Conservation (phyloP, 768 basidiomycete genomes). For the Amanita exitialis region DNA sequence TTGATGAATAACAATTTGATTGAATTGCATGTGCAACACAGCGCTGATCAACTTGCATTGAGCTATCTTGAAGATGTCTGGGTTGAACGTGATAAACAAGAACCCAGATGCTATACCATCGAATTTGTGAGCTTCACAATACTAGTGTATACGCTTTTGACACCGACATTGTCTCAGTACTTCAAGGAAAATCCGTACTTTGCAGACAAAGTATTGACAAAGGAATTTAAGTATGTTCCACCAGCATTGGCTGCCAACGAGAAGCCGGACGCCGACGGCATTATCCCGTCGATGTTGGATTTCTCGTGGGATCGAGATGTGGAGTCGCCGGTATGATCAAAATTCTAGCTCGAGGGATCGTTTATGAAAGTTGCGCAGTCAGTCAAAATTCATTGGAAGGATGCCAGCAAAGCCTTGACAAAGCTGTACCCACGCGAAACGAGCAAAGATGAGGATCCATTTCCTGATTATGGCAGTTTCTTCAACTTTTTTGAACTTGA, state of each 20-base stretch:
- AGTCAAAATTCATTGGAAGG: slow-evolving; percentile 74
- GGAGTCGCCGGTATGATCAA: slow-evolving; percentile 43
- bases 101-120: slow-evolving; percentile 75
- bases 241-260: slow-evolving; percentile 44
- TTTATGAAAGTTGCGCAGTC: slow-evolving; percentile 27
- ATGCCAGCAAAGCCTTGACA: slow-evolving; percentile 63
- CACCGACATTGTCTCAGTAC: slow-evolving; percentile 33
- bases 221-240: slow-evolving; percentile 68
- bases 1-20: slow-evolving; percentile 64
- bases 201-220: slow-evolving; percentile 63
- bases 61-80: slow-evolving; percentile 81
- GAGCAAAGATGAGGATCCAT: slow-evolving; percentile 51
- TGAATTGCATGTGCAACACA: slow-evolving; percentile 58
- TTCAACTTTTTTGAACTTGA: slow-evolving; percentile 79
- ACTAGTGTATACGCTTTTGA: background rate
- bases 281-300: slow-evolving; percentile 68
- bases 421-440: slow-evolving; percentile 64
- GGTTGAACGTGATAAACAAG: slow-evolving; percentile 61
- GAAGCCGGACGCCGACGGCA: slow-evolving; percentile 59
- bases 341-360: background rate
- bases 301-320: slow-evolving; percentile 78
- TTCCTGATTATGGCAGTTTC: slow-evolving; percentile 69
- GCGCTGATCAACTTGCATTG: slow-evolving; percentile 71
- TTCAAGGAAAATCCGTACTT: slow-evolving; percentile 88
- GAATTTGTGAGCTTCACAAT: slow-evolving; percentile 70